Conservation (phyloP, 1,284 basidiomycete species). For the Filobasidium uniguttulatum region DNA sequence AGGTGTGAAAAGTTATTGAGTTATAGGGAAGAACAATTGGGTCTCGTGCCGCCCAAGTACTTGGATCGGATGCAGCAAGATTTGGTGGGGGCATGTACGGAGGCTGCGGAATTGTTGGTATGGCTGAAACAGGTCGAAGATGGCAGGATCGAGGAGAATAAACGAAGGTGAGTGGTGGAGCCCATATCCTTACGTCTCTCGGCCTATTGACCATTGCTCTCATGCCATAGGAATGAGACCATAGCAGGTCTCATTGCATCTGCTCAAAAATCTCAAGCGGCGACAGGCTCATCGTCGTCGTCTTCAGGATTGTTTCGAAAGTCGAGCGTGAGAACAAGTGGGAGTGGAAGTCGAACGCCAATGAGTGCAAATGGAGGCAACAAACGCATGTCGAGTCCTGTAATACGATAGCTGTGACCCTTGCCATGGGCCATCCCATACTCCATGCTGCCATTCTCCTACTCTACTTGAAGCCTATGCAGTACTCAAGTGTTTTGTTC, state of each 20-base stretch:
- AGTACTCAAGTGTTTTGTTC: no score
- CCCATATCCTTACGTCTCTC: background rate
- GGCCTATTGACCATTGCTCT: background rate
- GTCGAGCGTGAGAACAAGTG: slow-evolving; percentile 6
- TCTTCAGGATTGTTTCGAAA: slow-evolving; percentile 25
- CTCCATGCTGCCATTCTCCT: no score
- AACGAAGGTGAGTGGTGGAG: slow-evolving; percentile 31
- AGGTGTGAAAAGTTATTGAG: slow-evolving; percentile 54
- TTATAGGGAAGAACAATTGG: slow-evolving; percentile 47
- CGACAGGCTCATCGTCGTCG: slow-evolving; percentile 18
- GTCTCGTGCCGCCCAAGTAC: slow-evolving; percentile 51
- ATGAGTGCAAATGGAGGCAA: no score
- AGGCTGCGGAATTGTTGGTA: slow-evolving; percentile 58
- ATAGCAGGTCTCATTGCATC: slow-evolving; percentile 37
- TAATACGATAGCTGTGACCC: no score
- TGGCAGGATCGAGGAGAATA: slow-evolving; percentile 59
- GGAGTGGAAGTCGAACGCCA: slow-evolving; percentile 4
- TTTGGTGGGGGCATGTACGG: slow-evolving; percentile 53
- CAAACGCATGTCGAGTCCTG: background rate
- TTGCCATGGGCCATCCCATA: no score
- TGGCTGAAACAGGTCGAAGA: slow-evolving; percentile 70
- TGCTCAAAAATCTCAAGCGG: slow-evolving; percentile 34
- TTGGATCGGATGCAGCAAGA: slow-evolving; percentile 55
- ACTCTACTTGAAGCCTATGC: no score
- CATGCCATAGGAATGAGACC: slow-evolving; percentile 33